A percentile compares a stretch with the other conserved stretches of the same genome.
Conservation (phyloP, 2,329 filamentous ascomycete genomes). For the Leptodontidium sp. region DNA sequence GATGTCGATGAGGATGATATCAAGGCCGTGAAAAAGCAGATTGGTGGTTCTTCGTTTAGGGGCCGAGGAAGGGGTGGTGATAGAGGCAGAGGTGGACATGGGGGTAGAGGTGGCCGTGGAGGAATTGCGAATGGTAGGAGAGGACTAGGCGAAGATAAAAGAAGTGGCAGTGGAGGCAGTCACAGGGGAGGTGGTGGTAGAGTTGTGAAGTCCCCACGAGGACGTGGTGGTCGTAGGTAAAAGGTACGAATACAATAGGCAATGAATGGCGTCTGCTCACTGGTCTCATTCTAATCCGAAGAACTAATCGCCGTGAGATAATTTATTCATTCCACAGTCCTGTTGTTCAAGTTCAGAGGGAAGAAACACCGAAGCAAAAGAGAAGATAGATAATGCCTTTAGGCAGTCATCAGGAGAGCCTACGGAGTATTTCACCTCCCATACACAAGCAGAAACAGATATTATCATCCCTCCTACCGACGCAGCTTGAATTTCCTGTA, state of each 20-base stretch:
- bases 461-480: too few relatives aligned
- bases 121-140: constrained; percentile 56
- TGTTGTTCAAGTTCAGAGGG: too few relatives aligned
- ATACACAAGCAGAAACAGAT: too few relatives aligned
- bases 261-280: background rate
- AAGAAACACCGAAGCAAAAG: too few relatives aligned
- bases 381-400: too few relatives aligned
- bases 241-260: background rate
- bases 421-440: too few relatives aligned
- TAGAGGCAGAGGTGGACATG: constrained; percentile 47
- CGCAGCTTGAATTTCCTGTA: too few relatives aligned
- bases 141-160: constrained; percentile 55
- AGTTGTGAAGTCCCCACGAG: constrained; percentile 46
- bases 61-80: constrained; percentile 44
- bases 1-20: constrained; percentile 58
- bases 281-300: background rate
- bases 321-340: background rate
- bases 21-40: constrained; percentile 59
- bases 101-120: constrained; percentile 56
- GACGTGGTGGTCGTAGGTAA: constrained; percentile 37
- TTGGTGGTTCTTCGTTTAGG: constrained; percentile 45
- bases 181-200: constrained; percentile 36
- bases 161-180: constrained; percentile 36
- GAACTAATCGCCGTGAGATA: background rate
- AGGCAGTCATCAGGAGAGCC: too few relatives aligned